Conservation (phyloP, 1,139 yeast genomes). For the Yamadazyma conglobata region DNA sequence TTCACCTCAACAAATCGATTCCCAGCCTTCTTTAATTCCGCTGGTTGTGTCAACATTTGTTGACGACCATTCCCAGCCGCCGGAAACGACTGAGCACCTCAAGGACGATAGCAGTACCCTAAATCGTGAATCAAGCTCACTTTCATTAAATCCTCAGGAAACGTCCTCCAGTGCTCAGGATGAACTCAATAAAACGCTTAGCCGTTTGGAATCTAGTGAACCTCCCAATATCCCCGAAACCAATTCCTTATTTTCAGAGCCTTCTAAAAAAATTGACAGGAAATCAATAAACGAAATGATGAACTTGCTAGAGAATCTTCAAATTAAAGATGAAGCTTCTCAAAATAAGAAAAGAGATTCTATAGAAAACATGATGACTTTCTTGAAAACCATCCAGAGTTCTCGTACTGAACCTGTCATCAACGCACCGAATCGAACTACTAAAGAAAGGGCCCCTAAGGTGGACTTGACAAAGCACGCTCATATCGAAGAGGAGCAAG, state of each 20-base stretch:
- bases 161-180: slow-evolving; percentile 4
- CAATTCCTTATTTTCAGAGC: not conserved
- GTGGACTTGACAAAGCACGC: not conserved
- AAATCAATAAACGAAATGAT: slow-evolving; percentile 26
- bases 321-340: slow-evolving; percentile 11
- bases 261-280: slow-evolving; percentile 16
- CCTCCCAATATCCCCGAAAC: too few relatives aligned
- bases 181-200: slow-evolving; percentile 9
- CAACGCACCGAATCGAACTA: not conserved
- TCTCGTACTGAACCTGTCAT: slow-evolving; percentile 2
- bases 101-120: too few relatives aligned
- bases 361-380: slow-evolving; percentile 18
- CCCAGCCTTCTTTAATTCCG: too few relatives aligned
- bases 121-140: too few relatives aligned
- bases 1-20: too few relatives aligned
- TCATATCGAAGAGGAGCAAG: slow-evolving; percentile 3
- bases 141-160: too few relatives aligned
- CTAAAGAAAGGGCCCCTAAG: not conserved
- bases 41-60: too few relatives aligned
- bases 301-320: slow-evolving; percentile 20
- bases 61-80: too few relatives aligned
- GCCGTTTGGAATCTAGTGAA: slow-evolving; percentile 4
- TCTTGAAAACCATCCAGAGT: slow-evolving; percentile 15
- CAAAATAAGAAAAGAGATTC: slow-evolving; percentile 15
- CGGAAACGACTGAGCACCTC: too few relatives aligned